Evolutionary conservation across 2,329 filamentous ascomycete species (phyloP).

Genomic region (Talaromyces albobiverticillius): DNA sequence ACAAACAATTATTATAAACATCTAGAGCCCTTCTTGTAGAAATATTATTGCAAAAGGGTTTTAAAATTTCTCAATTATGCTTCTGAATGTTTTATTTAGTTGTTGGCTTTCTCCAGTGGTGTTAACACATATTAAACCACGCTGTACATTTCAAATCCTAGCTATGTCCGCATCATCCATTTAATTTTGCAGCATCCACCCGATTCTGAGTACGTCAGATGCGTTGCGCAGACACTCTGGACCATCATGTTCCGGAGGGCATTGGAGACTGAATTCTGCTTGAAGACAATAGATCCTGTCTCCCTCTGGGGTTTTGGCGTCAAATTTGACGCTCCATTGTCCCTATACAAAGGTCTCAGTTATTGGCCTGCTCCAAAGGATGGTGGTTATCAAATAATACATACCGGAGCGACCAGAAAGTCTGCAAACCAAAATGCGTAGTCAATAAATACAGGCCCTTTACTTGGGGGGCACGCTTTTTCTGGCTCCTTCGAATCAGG

Average conservation of each 20-base stretch:
- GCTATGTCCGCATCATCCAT: neutral
- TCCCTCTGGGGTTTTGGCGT: slow-evolving; percentile 5
- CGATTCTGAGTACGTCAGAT: slow-evolving; percentile 7
- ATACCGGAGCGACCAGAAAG: slow-evolving; percentile 6
- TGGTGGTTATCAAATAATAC: neutral
- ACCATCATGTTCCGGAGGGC: slow-evolving; percentile 2
- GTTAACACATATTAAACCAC: too few species aligned
- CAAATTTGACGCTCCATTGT: slow-evolving; percentile 7
- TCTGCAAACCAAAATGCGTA: slow-evolving; percentile 4
- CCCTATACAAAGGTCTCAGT: neutral
- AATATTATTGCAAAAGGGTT: too few species aligned
- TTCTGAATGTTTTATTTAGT: too few species aligned
- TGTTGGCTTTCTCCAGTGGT: too few species aligned
- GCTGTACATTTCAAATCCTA: neutral
- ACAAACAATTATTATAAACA: too few species aligned
- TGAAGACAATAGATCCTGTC: slow-evolving; percentile 7
- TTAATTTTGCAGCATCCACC: neutral
- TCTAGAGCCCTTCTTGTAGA: too few species aligned
- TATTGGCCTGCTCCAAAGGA: neutral
- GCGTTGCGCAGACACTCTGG: slow-evolving; percentile 4
- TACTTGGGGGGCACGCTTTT: slow-evolving; percentile 7
- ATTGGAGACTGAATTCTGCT: slow-evolving; percentile 6
- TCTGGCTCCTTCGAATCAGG: slow-evolving; percentile 6
- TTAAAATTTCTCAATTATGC: too few species aligned
- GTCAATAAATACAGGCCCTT: slow-evolving; percentile 7